Percentiles rank a stretch among this genome's conserved stretches.
Evolutionary conservation across 163 green algal species (phyloP).

Genomic region (Scenedesmus sp.): DNA sequence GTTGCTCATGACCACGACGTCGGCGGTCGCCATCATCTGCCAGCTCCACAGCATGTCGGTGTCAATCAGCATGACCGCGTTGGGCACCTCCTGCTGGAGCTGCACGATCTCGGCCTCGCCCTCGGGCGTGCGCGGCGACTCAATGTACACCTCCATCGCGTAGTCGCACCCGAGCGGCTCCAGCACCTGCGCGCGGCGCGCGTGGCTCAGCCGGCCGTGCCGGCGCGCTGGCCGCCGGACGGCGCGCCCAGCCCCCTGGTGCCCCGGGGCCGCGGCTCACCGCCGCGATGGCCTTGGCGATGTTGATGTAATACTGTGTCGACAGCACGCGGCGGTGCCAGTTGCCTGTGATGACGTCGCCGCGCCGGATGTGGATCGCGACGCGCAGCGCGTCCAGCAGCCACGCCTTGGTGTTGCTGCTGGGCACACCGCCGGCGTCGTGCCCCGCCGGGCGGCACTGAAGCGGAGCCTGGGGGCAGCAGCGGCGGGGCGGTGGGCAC

Average conservation of each 20-base stretch:
- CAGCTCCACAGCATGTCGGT: slow-evolving; percentile 36
- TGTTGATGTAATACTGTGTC: slow-evolving; percentile 29
- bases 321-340: slow-evolving; percentile 16
- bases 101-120: not conserved
- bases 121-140: not conserved
- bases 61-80: slow-evolving; percentile 27
- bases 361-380: slow-evolving; percentile 19
- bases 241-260: too few species aligned
- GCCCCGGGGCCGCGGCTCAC: not conserved
- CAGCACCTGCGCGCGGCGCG: slow-evolving; percentile 4
- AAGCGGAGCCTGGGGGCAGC: not conserved
- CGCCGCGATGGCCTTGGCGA: slow-evolving; percentile 1
- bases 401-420: slow-evolving; percentile 17
- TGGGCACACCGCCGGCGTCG: not conserved
- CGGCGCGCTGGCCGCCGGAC: too few species aligned
- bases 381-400: slow-evolving; percentile 26
- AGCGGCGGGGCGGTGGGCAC: not conserved
- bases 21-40: slow-evolving; percentile 34
- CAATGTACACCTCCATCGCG: not conserved
- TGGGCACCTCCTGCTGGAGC: not conserved
- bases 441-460: not conserved
- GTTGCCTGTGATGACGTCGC: slow-evolving; percentile 22
- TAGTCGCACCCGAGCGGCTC: slow-evolving; percentile 15
- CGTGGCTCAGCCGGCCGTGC: too few species aligned
- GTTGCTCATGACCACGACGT: slow-evolving; percentile 36